Base-by-base conservation (phyloP, 2,329 filamentous ascomycete genomes). In the Acrodontium crateriforme region DNA sequence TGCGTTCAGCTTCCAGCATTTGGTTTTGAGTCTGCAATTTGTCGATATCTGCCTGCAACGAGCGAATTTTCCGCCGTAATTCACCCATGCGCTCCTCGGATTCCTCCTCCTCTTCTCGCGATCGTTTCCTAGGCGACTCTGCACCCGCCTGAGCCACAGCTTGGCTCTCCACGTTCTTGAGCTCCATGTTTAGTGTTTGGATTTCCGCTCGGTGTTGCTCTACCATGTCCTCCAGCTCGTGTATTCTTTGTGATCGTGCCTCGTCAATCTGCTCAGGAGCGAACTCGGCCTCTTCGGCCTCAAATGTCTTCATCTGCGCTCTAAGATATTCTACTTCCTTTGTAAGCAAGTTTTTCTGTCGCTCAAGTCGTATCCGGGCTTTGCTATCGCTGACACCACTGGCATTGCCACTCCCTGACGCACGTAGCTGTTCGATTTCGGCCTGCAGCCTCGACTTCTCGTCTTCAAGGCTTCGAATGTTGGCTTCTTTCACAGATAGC, bases 291-390 rank as follows among this genome's bases (percentile, higher is more conserved):
- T 95, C 85, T 53, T 98, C 89, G 1, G 73, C 70, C 45, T 95
- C 82, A 35, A 91, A 59, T 0, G 80, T 78, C 56, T 85, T 85
- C 30, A 95, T 67, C 53, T 98, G 89, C 1, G 83, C 87, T 13
- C 89, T 79, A 5, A 98, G 67, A 50, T 92, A 93, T 41, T 94
- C 85, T 1, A 89, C 82, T 51, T 98, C 91, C 49, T 94, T 94
- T 14, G 83, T 67, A 0, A 85, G 83, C 6, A 98, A 67, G 1
- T 69, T 71, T 32, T 82, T 79, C 50, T 95, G 87, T 33, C 89
- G 69, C 44, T 98, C 87, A 0, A 94, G 60, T 17, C 89, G 71
- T 29, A 78, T 61, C 23, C 74, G 75, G 1, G 70, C 67, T 55
- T 84, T 70, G 36, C 50, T 78, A 45, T 82, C 78, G 12, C 59